phyloP scores from a whole-genome alignment of 2,329 filamentous ascomycete species.

The Fusarium sp. region DNA sequence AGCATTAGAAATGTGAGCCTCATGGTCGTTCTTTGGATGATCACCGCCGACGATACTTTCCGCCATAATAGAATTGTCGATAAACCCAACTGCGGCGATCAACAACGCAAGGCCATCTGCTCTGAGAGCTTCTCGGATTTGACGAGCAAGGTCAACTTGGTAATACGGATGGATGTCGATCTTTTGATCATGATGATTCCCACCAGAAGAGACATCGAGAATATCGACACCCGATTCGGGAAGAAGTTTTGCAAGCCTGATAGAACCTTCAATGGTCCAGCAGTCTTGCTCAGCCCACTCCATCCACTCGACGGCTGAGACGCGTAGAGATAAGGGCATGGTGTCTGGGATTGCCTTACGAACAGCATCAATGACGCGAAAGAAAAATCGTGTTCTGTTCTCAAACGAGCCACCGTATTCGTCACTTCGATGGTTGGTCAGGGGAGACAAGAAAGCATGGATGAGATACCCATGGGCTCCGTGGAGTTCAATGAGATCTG shows the following conservation, averaged over 20 bases:
- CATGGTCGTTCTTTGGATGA: too few relatives aligned
- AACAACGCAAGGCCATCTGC: conserved; percentile 64
- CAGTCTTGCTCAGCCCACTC: conserved; percentile 59
- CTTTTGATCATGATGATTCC: conserved; percentile 72
- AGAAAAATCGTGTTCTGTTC: conserved; percentile 70
- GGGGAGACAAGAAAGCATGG: background rate
- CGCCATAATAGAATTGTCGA: conserved; percentile 77
- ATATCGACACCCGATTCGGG: conserved; percentile 82
- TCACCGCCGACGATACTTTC: conserved; percentile 32
- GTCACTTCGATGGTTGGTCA: conserved; percentile 63
- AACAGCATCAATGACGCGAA: conserved; percentile 65
- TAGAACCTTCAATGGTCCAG: conserved; percentile 74
- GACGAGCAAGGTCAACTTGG: conserved; percentile 78
- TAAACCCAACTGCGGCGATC: conserved; percentile 80
- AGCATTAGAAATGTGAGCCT: too few relatives aligned
- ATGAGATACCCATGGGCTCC: conserved; percentile 7
- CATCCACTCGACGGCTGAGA: conserved; percentile 73
- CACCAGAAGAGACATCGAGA: conserved; percentile 83
- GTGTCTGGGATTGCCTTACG: conserved; percentile 65
- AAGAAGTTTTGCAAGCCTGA: conserved; percentile 62
- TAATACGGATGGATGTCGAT: conserved; percentile 73
- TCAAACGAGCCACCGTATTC: conserved; percentile 74
- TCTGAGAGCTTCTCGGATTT: conserved; percentile 74
- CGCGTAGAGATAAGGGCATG: conserved; percentile 69
- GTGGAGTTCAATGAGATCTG: conserved; percentile 10